Evolutionary conservation across 2,329 filamentous ascomycete genomes (phyloP), one percentile per base, ranked within the genome.

Genomic region (Aspergillus phoenicis): DNA sequence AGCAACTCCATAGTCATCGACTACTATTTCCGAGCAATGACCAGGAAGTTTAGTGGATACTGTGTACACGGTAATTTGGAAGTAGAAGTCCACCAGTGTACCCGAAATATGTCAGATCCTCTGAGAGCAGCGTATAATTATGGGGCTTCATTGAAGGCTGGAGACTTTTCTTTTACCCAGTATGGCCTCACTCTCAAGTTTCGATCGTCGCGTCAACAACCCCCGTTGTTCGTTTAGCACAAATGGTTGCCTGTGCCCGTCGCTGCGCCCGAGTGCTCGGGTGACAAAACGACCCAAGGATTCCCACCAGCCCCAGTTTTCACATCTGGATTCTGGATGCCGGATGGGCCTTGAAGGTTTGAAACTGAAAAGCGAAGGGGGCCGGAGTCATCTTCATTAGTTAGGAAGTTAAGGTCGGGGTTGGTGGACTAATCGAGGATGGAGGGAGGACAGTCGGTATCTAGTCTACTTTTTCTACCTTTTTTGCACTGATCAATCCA

Each of bases 201-300:
- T 58, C 48, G 55, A 61, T 59, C 57, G 60, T 41, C 57, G 60
- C 57, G 57, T 57, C 57, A 41, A 57, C 51, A 17, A 36, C 33
- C 45, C 57, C 45, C 47, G 59, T 57, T 57, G 52, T 59, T 58
- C 51, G 43, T 49, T 33, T 61, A 48, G 58, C 56, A 53, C 17
- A 20, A 17, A 8, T 51, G 33, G 47, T 61, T 52, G 58, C 52
- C 53, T 60, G 48, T 52, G 39, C 56, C 41, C 57, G 36, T n/a
- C 54, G 58, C 54, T 36, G 59, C 59, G 59, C 55, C 59, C 55
- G 54, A 58, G 36, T 55, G 52, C 59, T 49, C 52, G 52, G 59
- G 58, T 61, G 51, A 63, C 59, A 58, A 15, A 57, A 63, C 45
- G 59, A 61, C 43, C 62, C 62, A 63, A 58, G 52, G 62, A 59